A percentile compares a stretch with the other conserved stretches of the same genome.
phyloP scores from a whole-genome alignment of 805 yeast genomes.

The Lachancea sp. region DNA sequence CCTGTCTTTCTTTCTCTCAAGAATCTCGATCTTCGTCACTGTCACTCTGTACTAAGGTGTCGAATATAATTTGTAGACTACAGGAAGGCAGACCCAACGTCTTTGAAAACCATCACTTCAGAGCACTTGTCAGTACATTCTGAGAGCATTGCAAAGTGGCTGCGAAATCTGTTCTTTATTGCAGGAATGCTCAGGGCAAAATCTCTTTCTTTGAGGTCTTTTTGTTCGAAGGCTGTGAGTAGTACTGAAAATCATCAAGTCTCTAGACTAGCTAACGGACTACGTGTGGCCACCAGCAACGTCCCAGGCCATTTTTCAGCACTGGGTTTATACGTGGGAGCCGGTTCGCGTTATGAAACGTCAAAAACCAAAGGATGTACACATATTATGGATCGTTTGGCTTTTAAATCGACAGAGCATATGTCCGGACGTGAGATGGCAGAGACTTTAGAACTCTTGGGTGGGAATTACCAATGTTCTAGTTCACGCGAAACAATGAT shows the following conservation, averaged over 20 bases:
- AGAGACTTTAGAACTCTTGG: conserved; percentile 66
- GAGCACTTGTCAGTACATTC: neutral
- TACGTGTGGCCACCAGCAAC: conserved; percentile 76
- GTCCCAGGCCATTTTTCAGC: conserved; percentile 90
- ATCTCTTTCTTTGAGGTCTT: neutral
- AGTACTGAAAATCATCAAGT: conserved; percentile 19
- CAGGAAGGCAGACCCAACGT: too few relatives aligned
- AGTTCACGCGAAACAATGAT: conserved; percentile 87
- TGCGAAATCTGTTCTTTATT: neutral
- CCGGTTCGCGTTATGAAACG: conserved; percentile 82
- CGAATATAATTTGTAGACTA: too few relatives aligned
- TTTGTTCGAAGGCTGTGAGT: neutral
- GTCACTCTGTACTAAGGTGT: neutral
- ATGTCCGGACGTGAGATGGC: conserved; percentile 63
- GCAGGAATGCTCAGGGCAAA: neutral
- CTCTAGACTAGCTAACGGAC: conserved; percentile 61
- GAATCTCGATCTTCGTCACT: too few relatives aligned
- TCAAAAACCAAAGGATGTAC: conserved; percentile 60
- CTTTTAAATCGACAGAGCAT: conserved; percentile 65
- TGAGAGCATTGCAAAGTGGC: neutral
- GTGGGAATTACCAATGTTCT: conserved; percentile 92
- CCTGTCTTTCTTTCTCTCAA: too few relatives aligned
- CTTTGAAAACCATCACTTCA: too few relatives aligned
- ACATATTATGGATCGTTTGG: conserved; percentile 78
- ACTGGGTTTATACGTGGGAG: conserved; percentile 79